Evolutionary conservation across 1,284 basidiomycete genomes (phyloP), one percentile per base, ranked within the genome.

Genomic region (Kwoniella shivajii): DNA sequence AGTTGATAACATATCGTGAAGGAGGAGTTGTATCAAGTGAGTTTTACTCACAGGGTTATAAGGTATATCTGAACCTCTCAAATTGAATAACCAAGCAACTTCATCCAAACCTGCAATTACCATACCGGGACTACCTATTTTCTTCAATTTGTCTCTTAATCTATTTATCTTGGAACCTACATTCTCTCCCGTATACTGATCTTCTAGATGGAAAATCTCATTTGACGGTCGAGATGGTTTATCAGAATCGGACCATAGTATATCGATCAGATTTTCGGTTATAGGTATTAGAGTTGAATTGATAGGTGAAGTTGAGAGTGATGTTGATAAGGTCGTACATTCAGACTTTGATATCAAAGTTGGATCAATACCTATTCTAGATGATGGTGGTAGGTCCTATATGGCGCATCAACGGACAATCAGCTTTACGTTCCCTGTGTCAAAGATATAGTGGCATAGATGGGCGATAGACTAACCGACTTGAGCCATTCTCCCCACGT

Each of bases 51-150:
- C 84, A 61, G 92, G 92, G 72, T 96, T 98, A 79, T 85, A 98
- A 36, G 88, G 87, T 60, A 98, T 95, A 74, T 98, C 94, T 1
- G 86, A 85, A 1, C 94, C 93, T 59, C 95, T 86, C 41, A 99
- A 81, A 77, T 98, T 98, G 80, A 97, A 92, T 29, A 96, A 74
- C 95, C 95, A 93, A 0, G 90, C 91, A 43, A 92, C 85, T 71
- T 95, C 92, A 73, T 95, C 92, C 7, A 97, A 84, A 80, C 87
- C 85, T 22, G 82, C 88, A 9, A 95, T 83, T 4, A 93, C 86
- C 37, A 89, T 78, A 1, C 87, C 88, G 31, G 84, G 82, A 1
- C 83, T 82, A 14, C 88, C 84, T 64, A 85, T 83, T 79, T 86
- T 86, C 53, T 69, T 68, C 50, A 93, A 68, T 61, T 88, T 85